Percentiles rank a stretch among this genome's conserved stretches.
phyloP scores from a whole-genome alignment of 176 grass and related monocot genomes.

The Leersia perrieri region DNA sequence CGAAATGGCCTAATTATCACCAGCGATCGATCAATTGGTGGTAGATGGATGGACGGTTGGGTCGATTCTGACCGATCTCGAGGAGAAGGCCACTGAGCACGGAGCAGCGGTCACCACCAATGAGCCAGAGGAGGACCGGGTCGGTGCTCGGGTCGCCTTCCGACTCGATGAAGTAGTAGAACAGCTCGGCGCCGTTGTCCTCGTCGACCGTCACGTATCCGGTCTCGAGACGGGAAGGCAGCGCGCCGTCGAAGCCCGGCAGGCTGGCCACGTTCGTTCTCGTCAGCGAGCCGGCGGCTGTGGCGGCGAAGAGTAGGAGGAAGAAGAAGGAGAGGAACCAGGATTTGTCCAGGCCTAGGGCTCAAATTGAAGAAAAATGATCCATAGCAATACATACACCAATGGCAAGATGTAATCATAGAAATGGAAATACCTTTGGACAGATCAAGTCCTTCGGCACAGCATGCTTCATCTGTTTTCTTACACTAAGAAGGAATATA shows the following conservation, averaged over 20 bases:
- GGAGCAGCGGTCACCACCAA: slow-evolving; percentile 30
- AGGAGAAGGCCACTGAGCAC: slow-evolving; percentile 14
- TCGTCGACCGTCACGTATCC: slow-evolving; percentile 39
- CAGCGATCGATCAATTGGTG: too few species aligned
- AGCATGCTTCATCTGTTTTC: too few species aligned
- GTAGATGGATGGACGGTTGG: too few species aligned
- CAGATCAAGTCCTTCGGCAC: too few species aligned
- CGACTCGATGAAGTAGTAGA: slow-evolving; percentile 48
- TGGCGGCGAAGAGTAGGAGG: not conserved
- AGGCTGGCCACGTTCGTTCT: not conserved
- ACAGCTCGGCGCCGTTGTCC: slow-evolving; percentile 24
- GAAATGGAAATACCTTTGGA: too few species aligned
- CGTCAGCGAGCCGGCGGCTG: not conserved
- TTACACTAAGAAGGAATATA: too few species aligned
- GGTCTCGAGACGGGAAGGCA: slow-evolving; percentile 13
- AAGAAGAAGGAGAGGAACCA: not conserved
- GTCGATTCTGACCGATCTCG: slow-evolving; percentile 23
- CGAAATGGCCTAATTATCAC: too few species aligned
- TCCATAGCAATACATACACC: too few species aligned
- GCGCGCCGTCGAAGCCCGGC: not conserved
- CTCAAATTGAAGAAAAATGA: too few species aligned
- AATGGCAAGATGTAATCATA: too few species aligned
- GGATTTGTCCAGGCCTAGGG: too few species aligned
- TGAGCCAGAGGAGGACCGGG: slow-evolving; percentile 31
- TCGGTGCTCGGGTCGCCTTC: slow-evolving; percentile 23